Evolutionary conservation across 2,329 filamentous ascomycete genomes (phyloP).

Genomic region (Cladophialophora psammophila): DNA sequence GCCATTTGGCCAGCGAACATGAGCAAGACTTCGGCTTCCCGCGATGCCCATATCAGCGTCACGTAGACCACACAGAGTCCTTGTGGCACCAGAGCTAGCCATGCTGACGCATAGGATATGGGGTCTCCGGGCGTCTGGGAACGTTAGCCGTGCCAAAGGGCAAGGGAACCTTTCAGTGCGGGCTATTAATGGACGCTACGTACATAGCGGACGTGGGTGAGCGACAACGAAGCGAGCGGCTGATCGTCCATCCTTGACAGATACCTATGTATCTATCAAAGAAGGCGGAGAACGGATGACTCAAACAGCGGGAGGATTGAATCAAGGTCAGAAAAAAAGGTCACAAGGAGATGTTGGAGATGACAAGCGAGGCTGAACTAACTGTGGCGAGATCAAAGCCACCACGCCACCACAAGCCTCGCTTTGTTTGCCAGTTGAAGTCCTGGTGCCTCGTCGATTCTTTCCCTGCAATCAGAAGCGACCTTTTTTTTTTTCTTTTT

Average conservation of each 20-base stretch:
- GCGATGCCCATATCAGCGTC: slow-evolving; percentile 87
- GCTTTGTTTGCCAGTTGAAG: not conserved
- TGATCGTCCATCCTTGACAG: slow-evolving; percentile 42
- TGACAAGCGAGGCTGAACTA: not conserved
- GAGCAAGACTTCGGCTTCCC: slow-evolving; percentile 85
- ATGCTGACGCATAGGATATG: slow-evolving; percentile 87
- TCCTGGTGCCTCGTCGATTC: not conserved
- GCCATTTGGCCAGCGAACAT: slow-evolving; percentile 92
- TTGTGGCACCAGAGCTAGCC: slow-evolving; percentile 92
- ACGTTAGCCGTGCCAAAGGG: slow-evolving; percentile 19
- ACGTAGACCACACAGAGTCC: slow-evolving; percentile 88
- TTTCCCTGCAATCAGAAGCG: not conserved
- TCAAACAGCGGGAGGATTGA: not conserved
- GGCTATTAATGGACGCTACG: slow-evolving; percentile 42
- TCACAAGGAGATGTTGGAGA: not conserved
- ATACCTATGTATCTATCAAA: not conserved
- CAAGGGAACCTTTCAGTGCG: not conserved
- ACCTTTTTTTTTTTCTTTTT: not conserved
- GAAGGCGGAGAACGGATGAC: not conserved
- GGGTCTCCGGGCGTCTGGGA: slow-evolving; percentile 81
- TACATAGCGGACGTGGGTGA: slow-evolving; percentile 97
- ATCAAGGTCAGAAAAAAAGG: not conserved
- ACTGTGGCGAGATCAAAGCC: not conserved
- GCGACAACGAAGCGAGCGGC: slow-evolving; percentile 84
- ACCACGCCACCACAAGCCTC: not conserved